phyloP scores from a whole-genome alignment of 257 asterid species.

The Apocynum venetum region DNA sequence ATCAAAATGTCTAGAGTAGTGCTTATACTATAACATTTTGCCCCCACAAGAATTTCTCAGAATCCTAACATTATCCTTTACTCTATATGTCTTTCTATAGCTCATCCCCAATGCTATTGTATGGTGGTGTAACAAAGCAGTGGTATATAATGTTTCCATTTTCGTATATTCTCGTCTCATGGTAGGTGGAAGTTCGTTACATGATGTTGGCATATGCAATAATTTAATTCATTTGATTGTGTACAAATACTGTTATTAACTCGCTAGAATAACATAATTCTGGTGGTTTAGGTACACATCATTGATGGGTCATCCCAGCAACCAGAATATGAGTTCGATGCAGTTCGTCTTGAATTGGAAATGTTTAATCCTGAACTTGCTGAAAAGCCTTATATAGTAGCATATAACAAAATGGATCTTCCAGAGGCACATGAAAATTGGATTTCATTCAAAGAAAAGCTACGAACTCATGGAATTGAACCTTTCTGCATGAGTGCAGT shows the following conservation, averaged over 20 bases:
- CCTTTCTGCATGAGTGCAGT: constrained; percentile 90
- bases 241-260: constrained; percentile 14
- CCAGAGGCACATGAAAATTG: constrained; percentile 83
- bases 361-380: constrained; percentile 90
- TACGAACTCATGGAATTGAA: constrained; percentile 62
- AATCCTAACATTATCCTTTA: too few species aligned
- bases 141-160: background rate
- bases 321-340: constrained; percentile 89
- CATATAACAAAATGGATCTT: constrained; percentile 90
- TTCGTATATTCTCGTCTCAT: background rate
- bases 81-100: too few species aligned
- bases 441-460: constrained; percentile 57
- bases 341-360: constrained; percentile 97
- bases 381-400: constrained; percentile 82
- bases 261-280: constrained; percentile 21
- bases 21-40: too few species aligned
- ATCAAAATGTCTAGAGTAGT: too few species aligned
- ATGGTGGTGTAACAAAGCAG: background rate
- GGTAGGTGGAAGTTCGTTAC: background rate
- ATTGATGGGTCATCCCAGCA: constrained; percentile 93
- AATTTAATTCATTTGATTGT: background rate
- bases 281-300: constrained; percentile 66
- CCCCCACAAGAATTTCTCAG: too few species aligned
- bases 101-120: background rate
- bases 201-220: background rate